phyloP scores from a whole-genome alignment of 352 stramenopile genomes.

The Pythium aphanidermatum region DNA sequence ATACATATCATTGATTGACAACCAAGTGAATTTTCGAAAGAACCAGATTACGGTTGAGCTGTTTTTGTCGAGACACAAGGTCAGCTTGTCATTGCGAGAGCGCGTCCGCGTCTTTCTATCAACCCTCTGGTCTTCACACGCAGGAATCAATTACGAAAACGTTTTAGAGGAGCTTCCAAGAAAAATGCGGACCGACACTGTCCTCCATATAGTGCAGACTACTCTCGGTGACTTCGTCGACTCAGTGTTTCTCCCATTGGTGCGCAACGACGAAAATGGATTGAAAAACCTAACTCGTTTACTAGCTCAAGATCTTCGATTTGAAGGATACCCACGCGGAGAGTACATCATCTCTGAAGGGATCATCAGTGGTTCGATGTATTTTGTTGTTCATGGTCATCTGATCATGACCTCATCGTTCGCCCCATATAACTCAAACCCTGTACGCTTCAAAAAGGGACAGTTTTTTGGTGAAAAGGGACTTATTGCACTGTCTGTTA shows the following conservation, averaged over 20 bases:
- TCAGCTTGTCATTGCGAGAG: conserved; percentile 27
- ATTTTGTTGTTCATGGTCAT: conserved; percentile 51
- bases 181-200: conserved; percentile 34
- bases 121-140: conserved; percentile 51
- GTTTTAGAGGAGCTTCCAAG: conserved; percentile 39
- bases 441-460: conserved; percentile 23
- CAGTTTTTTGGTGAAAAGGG: conserved; percentile 48
- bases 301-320: conserved; percentile 27
- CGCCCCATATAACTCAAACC: background rate
- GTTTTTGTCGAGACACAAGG: conserved; percentile 40
- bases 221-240: conserved; percentile 30
- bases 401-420: conserved; percentile 17
- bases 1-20: conserved; percentile 61
- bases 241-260: conserved; percentile 24
- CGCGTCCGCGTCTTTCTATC: conserved; percentile 46
- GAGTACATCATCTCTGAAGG: conserved; percentile 44
- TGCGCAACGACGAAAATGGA: conserved; percentile 12
- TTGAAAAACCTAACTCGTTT: conserved; percentile 6
- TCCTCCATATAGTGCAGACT: conserved; percentile 38
- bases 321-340: conserved; percentile 43
- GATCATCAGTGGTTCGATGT: conserved; percentile 35
- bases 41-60: conserved; percentile 50
- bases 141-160: conserved; percentile 43
- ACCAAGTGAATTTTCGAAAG: conserved; percentile 61
- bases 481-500: conserved; percentile 35